These are phyloP conservation scores for Centrapalus pauciflorus DNA, from an alignment of 129 eudicot species.

Conservation along the genomic window DNA sequence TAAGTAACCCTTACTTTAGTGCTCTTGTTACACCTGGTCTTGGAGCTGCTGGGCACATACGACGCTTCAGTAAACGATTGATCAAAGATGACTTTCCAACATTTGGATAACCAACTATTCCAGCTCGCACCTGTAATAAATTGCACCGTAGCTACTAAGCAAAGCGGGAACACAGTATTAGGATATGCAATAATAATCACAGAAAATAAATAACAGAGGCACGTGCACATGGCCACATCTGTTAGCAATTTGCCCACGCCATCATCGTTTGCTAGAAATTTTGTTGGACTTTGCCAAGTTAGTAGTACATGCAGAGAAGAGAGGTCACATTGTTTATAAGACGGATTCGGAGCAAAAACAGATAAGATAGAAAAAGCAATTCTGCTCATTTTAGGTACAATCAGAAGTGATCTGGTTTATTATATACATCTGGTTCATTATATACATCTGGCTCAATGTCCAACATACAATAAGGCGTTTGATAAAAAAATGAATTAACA, in stretches of 20 bases:
- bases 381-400: no score
- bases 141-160: background rate
- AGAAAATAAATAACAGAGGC: background rate
- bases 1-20: constrained; percentile 57
- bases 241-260: no score
- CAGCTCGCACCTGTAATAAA: constrained; percentile 80
- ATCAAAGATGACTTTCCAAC: constrained; percentile 95
- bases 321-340: background rate
- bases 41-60: constrained; percentile 99
- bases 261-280: background rate
- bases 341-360: background rate
- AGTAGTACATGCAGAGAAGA: background rate
- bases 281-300: background rate
- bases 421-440: no score
- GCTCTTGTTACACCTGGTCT: constrained; percentile 98
- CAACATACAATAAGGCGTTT: no score
- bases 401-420: no score
- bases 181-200: background rate
- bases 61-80: constrained; percentile 87
- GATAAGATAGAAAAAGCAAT: no score
- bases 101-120: constrained; percentile 95
- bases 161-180: no score
- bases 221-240: no score
- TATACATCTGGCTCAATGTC: no score
- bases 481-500: no score